phyloP scores from a whole-genome alignment of 2,329 filamentous ascomycete species.

The Chlorencoelia australis region DNA sequence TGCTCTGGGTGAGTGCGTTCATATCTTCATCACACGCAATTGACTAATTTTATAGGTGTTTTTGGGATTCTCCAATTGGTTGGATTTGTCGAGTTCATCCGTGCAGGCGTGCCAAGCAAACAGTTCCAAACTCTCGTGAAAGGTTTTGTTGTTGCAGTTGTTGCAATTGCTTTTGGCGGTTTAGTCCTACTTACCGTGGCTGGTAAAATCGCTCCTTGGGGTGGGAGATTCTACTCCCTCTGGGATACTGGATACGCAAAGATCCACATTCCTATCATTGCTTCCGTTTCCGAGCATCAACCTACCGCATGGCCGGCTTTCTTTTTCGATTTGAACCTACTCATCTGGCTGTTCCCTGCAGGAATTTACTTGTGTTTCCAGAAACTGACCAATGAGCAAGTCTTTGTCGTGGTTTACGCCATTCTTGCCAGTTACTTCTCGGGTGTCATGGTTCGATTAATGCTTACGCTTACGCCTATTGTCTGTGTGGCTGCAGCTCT shows the following conservation, averaged over 20 bases:
- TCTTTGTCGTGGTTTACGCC: conserved; percentile 96
- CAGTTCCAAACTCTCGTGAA: conserved; percentile 90
- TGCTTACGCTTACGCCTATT: conserved; percentile 93
- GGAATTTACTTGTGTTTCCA: conserved; percentile 98
- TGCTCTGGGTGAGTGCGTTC: conserved; percentile 59
- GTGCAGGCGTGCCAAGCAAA: conserved; percentile 76
- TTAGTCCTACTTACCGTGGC: conserved; percentile 81
- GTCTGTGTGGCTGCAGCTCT: conserved; percentile 92
- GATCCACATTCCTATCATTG: conserved; percentile 98
- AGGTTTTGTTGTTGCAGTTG: conserved; percentile 62
- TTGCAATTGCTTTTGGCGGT: conserved; percentile 60
- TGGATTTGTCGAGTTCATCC: conserved; percentile 83
- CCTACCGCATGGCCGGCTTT: conserved; percentile 98
- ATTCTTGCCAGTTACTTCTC: conserved; percentile 96
- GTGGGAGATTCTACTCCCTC: conserved; percentile 95
- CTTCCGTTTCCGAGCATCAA: conserved; percentile 98
- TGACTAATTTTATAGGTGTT: conserved; percentile 49
- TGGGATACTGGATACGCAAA: conserved; percentile 99
- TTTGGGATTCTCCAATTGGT: conserved; percentile 94
- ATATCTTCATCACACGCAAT: conserved; percentile 4
- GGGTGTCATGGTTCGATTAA: conserved; percentile 97
- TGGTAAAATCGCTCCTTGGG: conserved; percentile 94
- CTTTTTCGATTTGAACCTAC: conserved; percentile 96
- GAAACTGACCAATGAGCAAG: conserved; percentile 86
- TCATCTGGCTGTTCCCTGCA: conserved; percentile 98